phyloP scores from a whole-genome alignment of 164 flowering plant species.

The Akebia trifoliata region DNA sequence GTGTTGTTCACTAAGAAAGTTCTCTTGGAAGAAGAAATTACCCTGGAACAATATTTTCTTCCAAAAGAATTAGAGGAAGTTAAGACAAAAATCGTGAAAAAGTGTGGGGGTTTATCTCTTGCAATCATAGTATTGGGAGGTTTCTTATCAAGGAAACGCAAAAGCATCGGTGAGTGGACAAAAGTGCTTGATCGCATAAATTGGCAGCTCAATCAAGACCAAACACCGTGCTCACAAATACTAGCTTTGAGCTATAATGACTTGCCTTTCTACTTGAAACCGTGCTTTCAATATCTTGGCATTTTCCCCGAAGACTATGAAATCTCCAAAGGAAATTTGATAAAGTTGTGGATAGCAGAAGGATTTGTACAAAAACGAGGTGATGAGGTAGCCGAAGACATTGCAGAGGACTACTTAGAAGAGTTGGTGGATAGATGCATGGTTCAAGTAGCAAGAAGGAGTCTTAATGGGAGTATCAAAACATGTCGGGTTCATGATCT shows the following conservation, averaged over 20 bases:
- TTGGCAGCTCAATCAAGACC: conserved; percentile 9
- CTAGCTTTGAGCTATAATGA: conserved; percentile 25
- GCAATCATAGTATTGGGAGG: no score
- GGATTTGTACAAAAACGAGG: conserved; percentile 17
- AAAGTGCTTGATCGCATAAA: conserved; percentile 19
- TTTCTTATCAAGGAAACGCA: conserved; percentile 18
- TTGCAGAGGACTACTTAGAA: conserved; percentile 23
- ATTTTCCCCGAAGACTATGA: conserved; percentile 24
- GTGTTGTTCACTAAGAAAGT: no score
- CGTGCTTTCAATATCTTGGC: conserved; percentile 26
- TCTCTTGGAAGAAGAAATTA: no score
- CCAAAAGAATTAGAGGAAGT: no score
- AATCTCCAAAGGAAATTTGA: conserved; percentile 19
- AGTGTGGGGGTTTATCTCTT: no score
- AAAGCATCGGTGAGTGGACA: conserved; percentile 23
- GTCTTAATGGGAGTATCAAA: not conserved
- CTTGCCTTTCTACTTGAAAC: conserved; percentile 15
- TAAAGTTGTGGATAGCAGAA: conserved; percentile 32
- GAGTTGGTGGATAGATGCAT: conserved; percentile 26
- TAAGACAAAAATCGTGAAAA: no score
- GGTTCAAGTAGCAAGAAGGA: conserved; percentile 6
- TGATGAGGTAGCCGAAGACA: conserved; percentile 18
- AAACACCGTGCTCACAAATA: not conserved
- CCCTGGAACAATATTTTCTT: no score
- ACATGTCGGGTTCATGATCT: conserved; percentile 15